Base-by-base conservation (phyloP, 176 grass and related monocot species). In the Phoenix roebelenii region DNA sequence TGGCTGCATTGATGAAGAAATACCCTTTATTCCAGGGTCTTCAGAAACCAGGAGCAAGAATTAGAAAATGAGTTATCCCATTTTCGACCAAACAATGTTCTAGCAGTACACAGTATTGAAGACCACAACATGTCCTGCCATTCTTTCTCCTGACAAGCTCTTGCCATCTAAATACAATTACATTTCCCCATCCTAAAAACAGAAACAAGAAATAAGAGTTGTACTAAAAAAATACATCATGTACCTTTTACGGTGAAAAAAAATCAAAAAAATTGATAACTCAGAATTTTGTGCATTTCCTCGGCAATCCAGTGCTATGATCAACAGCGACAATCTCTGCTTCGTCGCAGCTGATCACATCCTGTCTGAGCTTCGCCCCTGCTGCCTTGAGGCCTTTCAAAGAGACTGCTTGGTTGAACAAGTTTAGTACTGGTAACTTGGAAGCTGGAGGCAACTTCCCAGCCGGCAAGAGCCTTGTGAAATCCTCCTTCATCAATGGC, bases 401-500 rank as follows among this genome's bases (percentile, higher is more conserved):
- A 3, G 93, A 98, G 4, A 92, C 73, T 0, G 93, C 25, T 71
- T 98, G 93, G 76, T 98, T 98, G 87, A 98, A 98, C 50, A 98
- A 84, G 73, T 98, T 92, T 52, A 98, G 50, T 12, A 75, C 82
- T 1, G 93, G 87, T n/a, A 98, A 73, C 76, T 85, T 88, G 12
- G 87, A 85, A 19, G 93, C 87, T 26, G 87, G 78, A 17, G 93
- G 93, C 87, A 98, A 88, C 79, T 79, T 98, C 3, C 84, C 82
- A 4, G 56, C 10, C 3, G 93, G 93, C 49, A 98, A 77, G 12
- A 85, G 68, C 17, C 3, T 19, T 3, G 84, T 52, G 93, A 98
- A 98, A 81, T 98, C 93, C 59, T 74, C 76, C 55, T 56, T 61
- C 62, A 98, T 65, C 39, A 98, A 78, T 3, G 87, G 93, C 72